Conservation (phyloP, 176 grass and related monocot species). For the Rhynchospora pubera region DNA sequence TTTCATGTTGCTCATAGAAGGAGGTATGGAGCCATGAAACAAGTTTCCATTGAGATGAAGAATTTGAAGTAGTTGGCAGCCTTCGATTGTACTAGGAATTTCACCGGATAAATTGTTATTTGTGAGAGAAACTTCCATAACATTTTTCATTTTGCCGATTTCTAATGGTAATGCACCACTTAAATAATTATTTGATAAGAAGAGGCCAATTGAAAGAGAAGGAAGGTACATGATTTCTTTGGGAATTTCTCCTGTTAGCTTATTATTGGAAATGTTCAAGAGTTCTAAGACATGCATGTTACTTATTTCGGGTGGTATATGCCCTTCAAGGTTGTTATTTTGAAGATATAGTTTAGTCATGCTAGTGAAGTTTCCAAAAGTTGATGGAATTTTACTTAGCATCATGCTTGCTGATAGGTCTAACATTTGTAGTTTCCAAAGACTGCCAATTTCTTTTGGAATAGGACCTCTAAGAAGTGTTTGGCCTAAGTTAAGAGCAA, state of each 20-base stretch:
- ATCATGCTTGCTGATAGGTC: not conserved
- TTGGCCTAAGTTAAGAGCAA: not conserved
- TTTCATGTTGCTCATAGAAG: too few relatives aligned
- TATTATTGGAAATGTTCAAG: conserved; percentile 36
- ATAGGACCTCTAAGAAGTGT: conserved; percentile 21
- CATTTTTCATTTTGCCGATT: too few relatives aligned
- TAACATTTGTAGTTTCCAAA: conserved; percentile 15
- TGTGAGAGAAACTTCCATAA: too few relatives aligned
- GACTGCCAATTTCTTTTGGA: conserved; percentile 6
- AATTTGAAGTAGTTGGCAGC: too few relatives aligned
- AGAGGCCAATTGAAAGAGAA: too few relatives aligned
- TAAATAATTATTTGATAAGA: too few relatives aligned
- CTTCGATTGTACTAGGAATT: too few relatives aligned
- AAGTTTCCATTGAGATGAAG: too few relatives aligned
- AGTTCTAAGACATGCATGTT: conserved; percentile 2
- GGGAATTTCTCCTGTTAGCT: conserved; percentile 6
- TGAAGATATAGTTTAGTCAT: conserved; percentile 1
- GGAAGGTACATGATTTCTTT: too few relatives aligned
- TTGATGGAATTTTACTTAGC: conserved; percentile 18
- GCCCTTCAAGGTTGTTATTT: conserved; percentile 21
- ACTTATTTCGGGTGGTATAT: conserved; percentile 26
- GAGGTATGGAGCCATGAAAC: too few relatives aligned
- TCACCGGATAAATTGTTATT: too few relatives aligned
- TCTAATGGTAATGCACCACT: too few relatives aligned
- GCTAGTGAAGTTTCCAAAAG: conserved; percentile 25